Conservation (phyloP, 1,284 basidiomycete species). For the Trichosporon ovoides region DNA sequence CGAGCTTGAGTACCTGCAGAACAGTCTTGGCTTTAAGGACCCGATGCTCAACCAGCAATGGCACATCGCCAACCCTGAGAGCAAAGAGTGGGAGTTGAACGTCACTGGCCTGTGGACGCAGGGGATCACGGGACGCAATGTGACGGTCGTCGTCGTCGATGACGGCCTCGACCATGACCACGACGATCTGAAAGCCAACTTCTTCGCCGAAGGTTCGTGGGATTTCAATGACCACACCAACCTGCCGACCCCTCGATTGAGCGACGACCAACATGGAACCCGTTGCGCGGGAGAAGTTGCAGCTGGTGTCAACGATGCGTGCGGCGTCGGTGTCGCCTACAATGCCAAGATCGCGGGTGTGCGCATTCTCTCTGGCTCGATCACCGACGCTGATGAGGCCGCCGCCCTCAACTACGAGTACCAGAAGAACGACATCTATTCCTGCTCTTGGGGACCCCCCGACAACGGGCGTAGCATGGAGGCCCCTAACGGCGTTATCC, state of each 20-base stretch:
- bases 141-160: constrained; percentile 87
- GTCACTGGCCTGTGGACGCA: constrained; percentile 58
- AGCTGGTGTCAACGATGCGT: constrained; percentile 79
- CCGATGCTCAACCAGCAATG: constrained; percentile 85
- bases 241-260: constrained; percentile 78
- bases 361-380: constrained; percentile 92
- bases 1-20: constrained; percentile 49
- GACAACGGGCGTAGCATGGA: constrained; percentile 96
- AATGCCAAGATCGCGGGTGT: constrained; percentile 86
- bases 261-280: constrained; percentile 95
- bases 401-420: constrained; percentile 87
- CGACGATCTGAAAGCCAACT: constrained; percentile 76
- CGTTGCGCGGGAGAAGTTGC: constrained; percentile 97
- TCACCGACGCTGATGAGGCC: constrained; percentile 96
- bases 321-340: constrained; percentile 93
- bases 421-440: constrained; percentile 88
- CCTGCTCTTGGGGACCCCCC: constrained; percentile 96
- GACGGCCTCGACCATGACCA: constrained; percentile 91
- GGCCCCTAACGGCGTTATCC: constrained; percentile 82
- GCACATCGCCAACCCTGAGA: constrained; percentile 59
- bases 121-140: constrained; percentile 77
- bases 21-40: constrained; percentile 66
- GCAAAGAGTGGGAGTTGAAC: constrained; percentile 53
- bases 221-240: constrained; percentile 94
- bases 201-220: constrained; percentile 86